Percentiles rank a stretch among this genome's conserved stretches.
These are phyloP conservation scores for Jacaranda mimosifolia DNA, from an alignment of 257 asterid species.

Conservation along the genomic window DNA sequence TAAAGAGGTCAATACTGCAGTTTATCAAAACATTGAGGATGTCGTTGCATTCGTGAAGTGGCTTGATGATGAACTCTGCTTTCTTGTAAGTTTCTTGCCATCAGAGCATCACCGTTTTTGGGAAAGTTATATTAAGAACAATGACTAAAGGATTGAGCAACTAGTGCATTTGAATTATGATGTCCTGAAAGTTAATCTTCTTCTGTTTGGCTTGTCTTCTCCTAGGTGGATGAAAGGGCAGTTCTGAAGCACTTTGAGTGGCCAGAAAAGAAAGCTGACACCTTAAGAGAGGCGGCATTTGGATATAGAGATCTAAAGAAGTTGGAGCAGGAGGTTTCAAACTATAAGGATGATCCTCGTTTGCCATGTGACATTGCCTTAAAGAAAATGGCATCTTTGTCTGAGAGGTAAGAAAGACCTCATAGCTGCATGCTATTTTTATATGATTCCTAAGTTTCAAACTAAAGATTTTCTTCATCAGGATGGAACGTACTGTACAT, in stretches of 20 bases:
- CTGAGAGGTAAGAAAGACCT: slow-evolving; percentile 67
- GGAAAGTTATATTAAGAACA: no score
- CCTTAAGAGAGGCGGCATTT: slow-evolving; percentile 89
- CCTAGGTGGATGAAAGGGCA: slow-evolving; percentile 92
- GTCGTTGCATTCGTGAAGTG: slow-evolving; percentile 89
- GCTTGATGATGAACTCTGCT: slow-evolving; percentile 96
- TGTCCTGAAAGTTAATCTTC: slow-evolving; percentile 13
- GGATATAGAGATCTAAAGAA: slow-evolving; percentile 83
- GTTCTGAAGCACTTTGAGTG: slow-evolving; percentile 94
- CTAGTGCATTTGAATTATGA: no score
- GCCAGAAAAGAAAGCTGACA: slow-evolving; percentile 96
- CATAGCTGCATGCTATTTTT: not conserved
- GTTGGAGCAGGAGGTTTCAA: slow-evolving; percentile 72
- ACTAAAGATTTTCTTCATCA: slow-evolving; percentile 28
- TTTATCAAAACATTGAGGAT: slow-evolving; percentile 72
- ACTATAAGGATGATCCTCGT: slow-evolving; percentile 70
- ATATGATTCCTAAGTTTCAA: not conserved
- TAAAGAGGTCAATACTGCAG: slow-evolving; percentile 77
- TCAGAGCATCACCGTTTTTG: not conserved
- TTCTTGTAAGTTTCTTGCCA: slow-evolving; percentile 64
- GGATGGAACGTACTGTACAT: slow-evolving; percentile 87
- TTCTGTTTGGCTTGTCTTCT: slow-evolving; percentile 26
- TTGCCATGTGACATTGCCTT: slow-evolving; percentile 74
- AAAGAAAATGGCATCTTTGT: slow-evolving; percentile 79
- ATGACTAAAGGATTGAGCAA: no score